Conservation (phyloP, 257 asterid genomes). For the Salvia rosmarinus region DNA sequence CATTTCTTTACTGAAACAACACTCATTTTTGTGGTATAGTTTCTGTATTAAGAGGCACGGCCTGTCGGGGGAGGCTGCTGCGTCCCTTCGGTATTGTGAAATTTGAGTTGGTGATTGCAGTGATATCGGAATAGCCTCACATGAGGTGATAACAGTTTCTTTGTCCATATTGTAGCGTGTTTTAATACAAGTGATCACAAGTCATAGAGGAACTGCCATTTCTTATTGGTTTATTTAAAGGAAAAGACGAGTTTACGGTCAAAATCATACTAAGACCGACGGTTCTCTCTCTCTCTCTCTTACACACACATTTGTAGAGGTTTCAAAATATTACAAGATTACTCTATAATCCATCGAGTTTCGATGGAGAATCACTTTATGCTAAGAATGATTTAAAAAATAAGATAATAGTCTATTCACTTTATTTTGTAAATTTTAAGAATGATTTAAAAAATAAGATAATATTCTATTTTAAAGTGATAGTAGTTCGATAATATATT, state of each 20-base stretch:
- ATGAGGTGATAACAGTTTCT: constrained; percentile 41
- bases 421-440: too few relatives aligned
- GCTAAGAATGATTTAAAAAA: too few relatives aligned
- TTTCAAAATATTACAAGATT: too few relatives aligned
- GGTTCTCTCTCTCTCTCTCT: too few relatives aligned
- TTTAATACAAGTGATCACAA: constrained; percentile 9
- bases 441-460: too few relatives aligned
- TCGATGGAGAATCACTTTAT: too few relatives aligned
- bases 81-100: constrained; percentile 12
- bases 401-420: too few relatives aligned
- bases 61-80: constrained; percentile 20
- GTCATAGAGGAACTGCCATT: neutral
- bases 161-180: constrained; percentile 38
- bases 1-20: constrained; percentile 25
- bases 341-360: too few relatives aligned
- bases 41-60: constrained; percentile 28
- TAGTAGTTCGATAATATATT: too few relatives aligned
- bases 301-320: too few relatives aligned
- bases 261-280: neutral
- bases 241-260: neutral
- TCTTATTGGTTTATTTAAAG: neutral
- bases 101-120: constrained; percentile 27
- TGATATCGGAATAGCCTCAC: constrained; percentile 39
- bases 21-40: constrained; percentile 38
- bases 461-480: too few relatives aligned